Base-by-base conservation (phyloP, 176 grass and related monocot genomes). In the Zizania latifolia region DNA sequence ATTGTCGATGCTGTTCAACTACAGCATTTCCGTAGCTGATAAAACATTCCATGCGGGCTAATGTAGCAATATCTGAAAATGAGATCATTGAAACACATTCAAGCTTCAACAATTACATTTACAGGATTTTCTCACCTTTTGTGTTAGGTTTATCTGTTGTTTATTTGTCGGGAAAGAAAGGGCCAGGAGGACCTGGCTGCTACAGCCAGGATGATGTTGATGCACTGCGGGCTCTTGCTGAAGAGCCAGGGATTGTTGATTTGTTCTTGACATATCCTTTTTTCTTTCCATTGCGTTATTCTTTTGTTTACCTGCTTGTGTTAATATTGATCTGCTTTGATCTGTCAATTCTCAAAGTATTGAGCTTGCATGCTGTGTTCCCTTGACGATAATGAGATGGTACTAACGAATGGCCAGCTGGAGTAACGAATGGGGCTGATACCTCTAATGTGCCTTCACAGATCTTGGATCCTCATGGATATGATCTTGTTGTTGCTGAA, bases 191-290 rank as follows among this genome's bases (percentile, higher is more conserved):
- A 4, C 82, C 62, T 69, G 86, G 80, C 24, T 86, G 77, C 58
- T 98, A 98, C 78, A 98, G 71, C 29, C 81, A 83, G 58, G 91
- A 94, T 76, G 94, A 94, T 32, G 86, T 98, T 0, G 94, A 93
- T 85, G 94, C 94, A 43, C 82, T 98, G 72, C 76, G 86, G 8
- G 89, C 94, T 70, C 84, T 92, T 35, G 86, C 91, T 0, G 94
- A 98, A 26, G 89, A 98, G 43, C 78, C 81, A 4, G 84, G 78
- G n/a, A 82, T 94, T 7, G 78, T 92, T 13, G 91, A 98, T 83
- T 68, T 98, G 65, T 92, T 98, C 74, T 85, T 94, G 74, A 93
- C 90, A 93, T 97, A 97, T 97, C 94, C 90, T 89, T 86, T 78
- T 60, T 62, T 17, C 4, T 27, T 7, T 80, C 19, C 19, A 27